Conservation (phyloP, 2,329 filamentous ascomycete species). For the Xylariaceae sp. region DNA sequence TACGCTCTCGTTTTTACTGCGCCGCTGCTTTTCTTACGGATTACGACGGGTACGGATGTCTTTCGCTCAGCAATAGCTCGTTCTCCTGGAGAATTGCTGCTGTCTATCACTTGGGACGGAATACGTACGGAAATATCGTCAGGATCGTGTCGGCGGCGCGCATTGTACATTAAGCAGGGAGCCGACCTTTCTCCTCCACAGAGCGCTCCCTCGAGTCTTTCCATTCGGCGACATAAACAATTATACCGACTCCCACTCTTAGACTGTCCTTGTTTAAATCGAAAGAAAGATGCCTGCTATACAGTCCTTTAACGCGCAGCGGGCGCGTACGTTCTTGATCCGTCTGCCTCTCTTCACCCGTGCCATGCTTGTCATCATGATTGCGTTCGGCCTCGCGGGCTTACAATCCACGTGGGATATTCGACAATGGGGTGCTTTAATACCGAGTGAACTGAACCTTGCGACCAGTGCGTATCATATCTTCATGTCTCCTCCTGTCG, state of each 20-base stretch:
- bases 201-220: background rate
- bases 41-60: background rate
- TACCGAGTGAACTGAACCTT: constrained; percentile 69
- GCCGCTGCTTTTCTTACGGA: background rate
- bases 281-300: constrained; percentile 31
- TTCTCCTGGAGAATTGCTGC: background rate
- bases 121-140: background rate
- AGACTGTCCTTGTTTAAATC: background rate
- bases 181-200: background rate
- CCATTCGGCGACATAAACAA: background rate
- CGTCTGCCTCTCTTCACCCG: constrained; percentile 87
- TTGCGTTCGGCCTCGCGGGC: constrained; percentile 63
- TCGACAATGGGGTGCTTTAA: constrained; percentile 70
- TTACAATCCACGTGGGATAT: constrained; percentile 68
- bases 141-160: background rate
- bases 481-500: background rate
- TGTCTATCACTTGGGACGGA: background rate
- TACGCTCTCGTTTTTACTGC: background rate
- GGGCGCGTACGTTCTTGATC: constrained; percentile 74
- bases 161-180: background rate
- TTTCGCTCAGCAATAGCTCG: background rate
- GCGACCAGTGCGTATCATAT: constrained; percentile 11
- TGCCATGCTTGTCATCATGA: constrained; percentile 58
- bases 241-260: background rate
- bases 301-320: constrained; percentile 60